Percentiles rank a stretch among this genome's conserved stretches.
Conservation (phyloP, 805 yeast species). For the Metschnikowia bowlesiae region DNA sequence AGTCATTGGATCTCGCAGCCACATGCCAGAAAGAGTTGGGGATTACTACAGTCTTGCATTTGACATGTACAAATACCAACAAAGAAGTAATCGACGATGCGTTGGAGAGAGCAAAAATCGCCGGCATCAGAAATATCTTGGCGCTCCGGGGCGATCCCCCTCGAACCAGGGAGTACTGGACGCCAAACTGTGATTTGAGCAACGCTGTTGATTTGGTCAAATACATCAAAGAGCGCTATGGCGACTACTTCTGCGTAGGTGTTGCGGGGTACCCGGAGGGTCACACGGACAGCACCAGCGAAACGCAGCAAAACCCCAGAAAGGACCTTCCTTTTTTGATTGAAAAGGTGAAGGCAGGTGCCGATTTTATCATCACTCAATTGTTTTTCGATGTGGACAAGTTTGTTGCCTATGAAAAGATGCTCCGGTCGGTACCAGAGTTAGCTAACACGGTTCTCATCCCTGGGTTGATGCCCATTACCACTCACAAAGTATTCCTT, state of each 20-base stretch:
- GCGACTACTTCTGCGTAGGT: conserved; percentile 85
- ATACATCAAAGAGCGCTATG: conserved; percentile 67
- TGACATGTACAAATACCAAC: conserved; percentile 94
- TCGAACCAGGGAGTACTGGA: conserved; percentile 63
- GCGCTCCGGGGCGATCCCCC: conserved; percentile 98
- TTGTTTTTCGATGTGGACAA: conserved; percentile 83
- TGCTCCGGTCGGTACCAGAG: conserved; percentile 40
- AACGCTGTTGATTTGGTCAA: conserved; percentile 83
- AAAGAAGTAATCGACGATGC: conserved; percentile 74
- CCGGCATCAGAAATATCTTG: conserved; percentile 83
- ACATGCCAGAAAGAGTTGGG: conserved; percentile 71
- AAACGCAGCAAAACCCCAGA: conserved; percentile 55
- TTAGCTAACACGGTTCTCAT: conserved; percentile 54
- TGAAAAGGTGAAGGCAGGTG: conserved; percentile 90
- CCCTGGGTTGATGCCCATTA: conserved; percentile 91
- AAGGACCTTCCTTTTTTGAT: conserved; percentile 75
- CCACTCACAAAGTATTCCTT: conserved; percentile 74
- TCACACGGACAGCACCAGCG: conserved; percentile 82
- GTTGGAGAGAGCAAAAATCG: conserved; percentile 58
- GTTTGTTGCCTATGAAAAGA: conserved; percentile 60
- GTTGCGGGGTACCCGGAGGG: conserved; percentile 99
- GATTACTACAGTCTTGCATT: conserved; percentile 87
- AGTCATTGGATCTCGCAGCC: conserved; percentile 78
- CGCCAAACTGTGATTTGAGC: conserved; percentile 53
- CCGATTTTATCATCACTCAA: conserved; percentile 89